Conservation (phyloP, 1,139 yeast species). For the Arxiozyma telluris region DNA sequence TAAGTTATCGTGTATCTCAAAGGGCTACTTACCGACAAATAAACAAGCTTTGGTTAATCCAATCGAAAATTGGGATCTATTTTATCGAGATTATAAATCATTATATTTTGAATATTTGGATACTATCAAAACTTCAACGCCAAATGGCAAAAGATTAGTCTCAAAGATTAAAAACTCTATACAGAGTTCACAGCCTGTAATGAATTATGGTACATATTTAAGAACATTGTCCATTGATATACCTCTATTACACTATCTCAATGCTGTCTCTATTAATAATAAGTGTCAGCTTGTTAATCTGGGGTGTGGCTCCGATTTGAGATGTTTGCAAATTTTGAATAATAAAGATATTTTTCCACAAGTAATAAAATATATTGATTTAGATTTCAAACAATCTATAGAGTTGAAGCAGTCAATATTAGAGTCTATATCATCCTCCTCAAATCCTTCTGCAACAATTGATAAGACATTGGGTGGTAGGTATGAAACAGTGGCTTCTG, state of each 20-base stretch:
- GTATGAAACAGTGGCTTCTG: conserved; percentile 25
- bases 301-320: conserved; percentile 96
- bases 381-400: conserved; percentile 64
- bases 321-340: conserved; percentile 32
- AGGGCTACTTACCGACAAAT: conserved; percentile 50
- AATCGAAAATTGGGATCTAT: conserved; percentile 25
- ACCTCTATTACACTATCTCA: conserved; percentile 44
- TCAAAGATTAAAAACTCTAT: conserved; percentile 18
- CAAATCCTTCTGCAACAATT: not conserved
- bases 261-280: conserved; percentile 8
- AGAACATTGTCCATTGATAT: conserved; percentile 57
- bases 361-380: conserved; percentile 48
- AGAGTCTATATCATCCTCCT: conserved; percentile 1
- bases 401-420: conserved; percentile 47
- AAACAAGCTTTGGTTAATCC: not conserved
- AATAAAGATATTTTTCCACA: conserved; percentile 14
- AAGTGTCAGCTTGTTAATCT: conserved; percentile 61
- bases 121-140: conserved; percentile 10
- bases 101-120: conserved; percentile 19
- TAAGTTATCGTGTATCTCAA: conserved; percentile 48
- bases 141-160: conserved; percentile 19
- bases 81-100: conserved; percentile 16
- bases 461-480: conserved; percentile 8
- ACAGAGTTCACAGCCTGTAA: conserved; percentile 61
- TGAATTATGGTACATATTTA: conserved; percentile 74